Percentiles rank a stretch among this genome's conserved stretches.
Conservation (phyloP, 192 early-diverging fungal genomes). For the Backusella circina region DNA sequence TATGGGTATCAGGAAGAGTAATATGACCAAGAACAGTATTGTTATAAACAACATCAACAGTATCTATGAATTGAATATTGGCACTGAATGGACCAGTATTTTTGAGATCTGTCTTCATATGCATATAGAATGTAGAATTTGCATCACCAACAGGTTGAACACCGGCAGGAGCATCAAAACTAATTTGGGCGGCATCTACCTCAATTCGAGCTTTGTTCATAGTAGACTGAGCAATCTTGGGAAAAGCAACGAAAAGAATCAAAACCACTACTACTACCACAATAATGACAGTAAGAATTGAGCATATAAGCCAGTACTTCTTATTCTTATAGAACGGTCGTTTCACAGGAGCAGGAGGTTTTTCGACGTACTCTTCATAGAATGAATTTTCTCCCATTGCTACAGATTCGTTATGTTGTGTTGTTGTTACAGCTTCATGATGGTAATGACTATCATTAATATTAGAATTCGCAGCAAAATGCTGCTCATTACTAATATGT, state of each 20-base stretch:
- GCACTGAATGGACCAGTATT: slow-evolving; percentile 53
- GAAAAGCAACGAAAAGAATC: slow-evolving; percentile 49
- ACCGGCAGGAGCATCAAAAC: slow-evolving; percentile 24
- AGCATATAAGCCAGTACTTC: slow-evolving; percentile 54
- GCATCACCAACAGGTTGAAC: neutral
- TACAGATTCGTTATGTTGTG: neutral
- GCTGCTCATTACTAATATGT: slow-evolving; percentile 9
- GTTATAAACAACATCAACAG: slow-evolving; percentile 40
- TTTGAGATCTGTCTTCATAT: slow-evolving; percentile 33
- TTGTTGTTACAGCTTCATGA: slow-evolving; percentile 10
- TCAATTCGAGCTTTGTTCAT: slow-evolving; percentile 40
- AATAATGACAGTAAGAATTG: slow-evolving; percentile 41
- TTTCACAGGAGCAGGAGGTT: slow-evolving; percentile 33
- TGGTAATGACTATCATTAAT: slow-evolving; percentile 9
- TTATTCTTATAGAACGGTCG: slow-evolving; percentile 44
- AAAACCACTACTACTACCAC: slow-evolving; percentile 46
- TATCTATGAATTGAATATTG: slow-evolving; percentile 42
- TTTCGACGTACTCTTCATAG: slow-evolving; percentile 40
- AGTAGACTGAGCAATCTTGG: slow-evolving; percentile 44
- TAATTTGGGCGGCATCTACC: slow-evolving; percentile 39
- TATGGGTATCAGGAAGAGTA: slow-evolving; percentile 33
- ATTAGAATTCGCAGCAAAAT: neutral
- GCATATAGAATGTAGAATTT: slow-evolving; percentile 36
- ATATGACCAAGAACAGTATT: slow-evolving; percentile 37
- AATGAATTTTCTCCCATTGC: neutral